Conservation (phyloP, 768 basidiomycete genomes). For the Tremella yokohamensis region DNA sequence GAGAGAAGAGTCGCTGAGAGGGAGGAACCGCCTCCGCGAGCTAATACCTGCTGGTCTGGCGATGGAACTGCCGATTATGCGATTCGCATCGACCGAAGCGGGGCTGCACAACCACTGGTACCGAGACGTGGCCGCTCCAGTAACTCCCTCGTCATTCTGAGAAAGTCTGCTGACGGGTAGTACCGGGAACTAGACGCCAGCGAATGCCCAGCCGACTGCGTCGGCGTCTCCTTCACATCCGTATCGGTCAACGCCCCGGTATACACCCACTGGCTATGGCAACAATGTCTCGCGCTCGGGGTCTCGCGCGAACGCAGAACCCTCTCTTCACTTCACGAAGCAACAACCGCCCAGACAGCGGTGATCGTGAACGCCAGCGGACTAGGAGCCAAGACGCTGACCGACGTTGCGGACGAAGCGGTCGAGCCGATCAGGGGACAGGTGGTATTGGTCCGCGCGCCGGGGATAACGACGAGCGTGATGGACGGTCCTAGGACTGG, state of each 20-base stretch:
- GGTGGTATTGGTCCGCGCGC: constrained; percentile 1
- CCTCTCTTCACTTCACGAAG: not conserved
- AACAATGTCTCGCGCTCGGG: constrained; percentile 2
- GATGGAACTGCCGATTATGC: constrained; percentile 4
- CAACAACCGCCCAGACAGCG: not conserved
- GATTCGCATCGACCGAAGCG: constrained; percentile 4
- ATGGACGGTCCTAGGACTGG: constrained; percentile 4
- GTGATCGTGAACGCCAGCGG: constrained; percentile 7
- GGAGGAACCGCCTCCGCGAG: constrained; percentile 2
- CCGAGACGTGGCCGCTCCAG: constrained; percentile 1
- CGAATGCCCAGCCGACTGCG: constrained; percentile 2
- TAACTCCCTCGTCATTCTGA: not conserved
- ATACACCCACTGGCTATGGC: not conserved
- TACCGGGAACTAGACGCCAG: not conserved
- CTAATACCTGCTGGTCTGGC: constrained; percentile 10
- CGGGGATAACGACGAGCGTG: not conserved
- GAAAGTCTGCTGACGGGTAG: constrained; percentile 1
- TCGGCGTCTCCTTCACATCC: constrained; percentile 3
- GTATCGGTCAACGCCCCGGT: constrained; percentile 7
- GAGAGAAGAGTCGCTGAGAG: not conserved
- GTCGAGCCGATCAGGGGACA: constrained; percentile 6
- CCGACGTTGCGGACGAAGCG: constrained; percentile 7
- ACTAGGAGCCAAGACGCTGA: constrained; percentile 3
- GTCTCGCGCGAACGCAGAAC: not conserved
- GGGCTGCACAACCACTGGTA: constrained; percentile 12